Conservation (phyloP, 2,329 filamentous ascomycete species). For the Trichoderma arundinaceum region DNA sequence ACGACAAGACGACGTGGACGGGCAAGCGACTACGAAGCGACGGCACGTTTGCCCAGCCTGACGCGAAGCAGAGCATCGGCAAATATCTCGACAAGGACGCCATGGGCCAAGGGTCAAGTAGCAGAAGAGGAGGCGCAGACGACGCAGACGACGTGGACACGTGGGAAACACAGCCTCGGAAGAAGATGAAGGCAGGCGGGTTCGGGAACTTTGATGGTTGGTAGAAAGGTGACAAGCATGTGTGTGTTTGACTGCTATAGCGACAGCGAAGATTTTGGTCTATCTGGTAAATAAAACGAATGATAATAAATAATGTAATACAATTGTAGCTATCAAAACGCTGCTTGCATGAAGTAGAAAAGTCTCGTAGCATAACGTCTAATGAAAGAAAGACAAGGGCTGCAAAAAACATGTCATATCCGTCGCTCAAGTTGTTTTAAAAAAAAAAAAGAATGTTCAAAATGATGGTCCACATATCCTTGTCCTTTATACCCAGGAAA, state of each 20-base stretch:
- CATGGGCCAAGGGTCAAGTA: slow-evolving; percentile 51
- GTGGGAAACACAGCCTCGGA: slow-evolving; percentile 72
- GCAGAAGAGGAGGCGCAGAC: slow-evolving; percentile 51
- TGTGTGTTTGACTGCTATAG: not conserved
- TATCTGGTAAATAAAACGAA: not conserved
- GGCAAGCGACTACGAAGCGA: slow-evolving; percentile 82
- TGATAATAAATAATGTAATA: slow-evolving; percentile 16
- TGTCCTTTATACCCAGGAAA: not conserved
- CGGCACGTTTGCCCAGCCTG: slow-evolving; percentile 59
- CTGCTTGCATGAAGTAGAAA: not conserved
- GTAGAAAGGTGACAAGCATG: slow-evolving; percentile 53
- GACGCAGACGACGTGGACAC: slow-evolving; percentile 67
- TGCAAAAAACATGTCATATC: not conserved
- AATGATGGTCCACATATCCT: slow-evolving; percentile 1
- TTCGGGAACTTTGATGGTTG: slow-evolving; percentile 97
- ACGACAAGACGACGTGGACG: slow-evolving; percentile 93
- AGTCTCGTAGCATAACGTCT: not conserved
- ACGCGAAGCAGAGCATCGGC: slow-evolving; percentile 61
- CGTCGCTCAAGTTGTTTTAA: not conserved
- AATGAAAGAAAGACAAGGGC: not conserved
- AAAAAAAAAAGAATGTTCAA: not conserved
- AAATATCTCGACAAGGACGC: slow-evolving; percentile 78
- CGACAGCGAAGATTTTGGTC: slow-evolving; percentile 13
- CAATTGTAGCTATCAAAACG: not conserved
- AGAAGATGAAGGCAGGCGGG: slow-evolving; percentile 77